Evolutionary conservation across 2,329 filamentous ascomycete genomes (phyloP).

Genomic region (Trichoderma pleuroti): DNA sequence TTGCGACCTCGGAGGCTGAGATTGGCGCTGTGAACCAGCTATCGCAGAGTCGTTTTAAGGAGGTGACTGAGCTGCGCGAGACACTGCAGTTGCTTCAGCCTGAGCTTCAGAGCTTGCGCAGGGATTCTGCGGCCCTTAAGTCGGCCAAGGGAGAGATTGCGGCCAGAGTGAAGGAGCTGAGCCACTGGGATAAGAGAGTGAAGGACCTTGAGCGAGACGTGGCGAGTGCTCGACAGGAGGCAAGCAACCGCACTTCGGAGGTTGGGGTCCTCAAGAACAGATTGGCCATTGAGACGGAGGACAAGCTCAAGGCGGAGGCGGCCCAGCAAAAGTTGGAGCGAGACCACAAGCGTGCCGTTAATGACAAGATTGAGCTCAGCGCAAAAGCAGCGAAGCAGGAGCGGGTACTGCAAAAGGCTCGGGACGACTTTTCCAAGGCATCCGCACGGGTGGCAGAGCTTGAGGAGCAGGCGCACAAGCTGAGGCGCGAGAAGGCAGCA

Average conservation of each 20-base stretch:
- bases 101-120: slow-evolving; percentile 74
- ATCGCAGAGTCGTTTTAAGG: slow-evolving; percentile 82
- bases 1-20: slow-evolving; percentile 71
- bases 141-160: slow-evolving; percentile 70
- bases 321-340: slow-evolving; percentile 69
- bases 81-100: slow-evolving; percentile 81
- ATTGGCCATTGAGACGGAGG: slow-evolving; percentile 68
- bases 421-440: slow-evolving; percentile 69
- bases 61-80: slow-evolving; percentile 75
- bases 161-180: slow-evolving; percentile 56
- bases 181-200: slow-evolving; percentile 75
- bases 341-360: slow-evolving; percentile 73
- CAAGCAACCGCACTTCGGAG: slow-evolving; percentile 72
- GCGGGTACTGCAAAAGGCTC: slow-evolving; percentile 66
- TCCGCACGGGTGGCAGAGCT: slow-evolving; percentile 61
- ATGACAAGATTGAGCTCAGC: slow-evolving; percentile 72
- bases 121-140: slow-evolving; percentile 73
- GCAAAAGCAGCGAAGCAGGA: slow-evolving; percentile 68
- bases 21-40: slow-evolving; percentile 82
- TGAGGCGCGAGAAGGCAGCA: slow-evolving; percentile 63
- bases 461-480: slow-evolving; percentile 67
- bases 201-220: slow-evolving; percentile 77
- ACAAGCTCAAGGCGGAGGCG: slow-evolving; percentile 73
- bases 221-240: slow-evolving; percentile 63
- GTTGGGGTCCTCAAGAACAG: slow-evolving; percentile 75